phyloP scores from a whole-genome alignment of 2,329 filamentous ascomycete species.

The Metarhizium album region DNA sequence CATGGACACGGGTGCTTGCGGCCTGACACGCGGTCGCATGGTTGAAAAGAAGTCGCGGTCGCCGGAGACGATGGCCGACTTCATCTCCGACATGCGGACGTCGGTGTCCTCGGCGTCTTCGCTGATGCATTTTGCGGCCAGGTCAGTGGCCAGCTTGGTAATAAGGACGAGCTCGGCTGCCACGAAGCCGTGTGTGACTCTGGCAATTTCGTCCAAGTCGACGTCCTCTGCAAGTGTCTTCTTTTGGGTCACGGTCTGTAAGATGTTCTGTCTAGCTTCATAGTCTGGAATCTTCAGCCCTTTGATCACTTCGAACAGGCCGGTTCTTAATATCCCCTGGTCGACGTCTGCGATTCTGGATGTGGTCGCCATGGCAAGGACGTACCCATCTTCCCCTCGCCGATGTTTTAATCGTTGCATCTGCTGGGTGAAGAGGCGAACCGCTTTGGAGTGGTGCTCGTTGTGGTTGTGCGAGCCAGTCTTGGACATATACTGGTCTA shows the following conservation, averaged over 20 bases:
- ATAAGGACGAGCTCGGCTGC: constrained; percentile 72
- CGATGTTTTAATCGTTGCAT: constrained; percentile 67
- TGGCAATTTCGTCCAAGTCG: constrained; percentile 64
- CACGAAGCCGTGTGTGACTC: constrained; percentile 83
- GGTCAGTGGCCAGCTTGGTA: constrained; percentile 33
- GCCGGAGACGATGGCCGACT: constrained; percentile 2
- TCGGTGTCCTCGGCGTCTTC: constrained; percentile 19
- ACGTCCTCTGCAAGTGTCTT: constrained; percentile 57
- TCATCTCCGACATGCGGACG: constrained; percentile 1
- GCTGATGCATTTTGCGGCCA: constrained; percentile 21
- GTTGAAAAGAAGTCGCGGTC: constrained; percentile 1
- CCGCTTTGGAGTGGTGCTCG: constrained; percentile 83
- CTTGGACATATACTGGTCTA: constrained; percentile 77
- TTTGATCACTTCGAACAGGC: constrained; percentile 72
- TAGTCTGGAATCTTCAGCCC: constrained; percentile 83
- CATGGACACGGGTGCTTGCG: constrained; percentile 11
- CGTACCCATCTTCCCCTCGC: constrained; percentile 63
- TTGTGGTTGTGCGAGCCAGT: constrained; percentile 64
- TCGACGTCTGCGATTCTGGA: constrained; percentile 82
- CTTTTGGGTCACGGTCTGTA: constrained; percentile 60
- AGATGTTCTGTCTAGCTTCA: constrained; percentile 63
- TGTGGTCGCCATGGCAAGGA: constrained; percentile 85
- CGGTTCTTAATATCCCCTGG: constrained; percentile 61
- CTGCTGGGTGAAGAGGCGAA: constrained; percentile 71
- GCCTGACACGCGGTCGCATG: neutral